phyloP scores from a whole-genome alignment of 306 rosid genomes.

The Sophora flavescens region DNA sequence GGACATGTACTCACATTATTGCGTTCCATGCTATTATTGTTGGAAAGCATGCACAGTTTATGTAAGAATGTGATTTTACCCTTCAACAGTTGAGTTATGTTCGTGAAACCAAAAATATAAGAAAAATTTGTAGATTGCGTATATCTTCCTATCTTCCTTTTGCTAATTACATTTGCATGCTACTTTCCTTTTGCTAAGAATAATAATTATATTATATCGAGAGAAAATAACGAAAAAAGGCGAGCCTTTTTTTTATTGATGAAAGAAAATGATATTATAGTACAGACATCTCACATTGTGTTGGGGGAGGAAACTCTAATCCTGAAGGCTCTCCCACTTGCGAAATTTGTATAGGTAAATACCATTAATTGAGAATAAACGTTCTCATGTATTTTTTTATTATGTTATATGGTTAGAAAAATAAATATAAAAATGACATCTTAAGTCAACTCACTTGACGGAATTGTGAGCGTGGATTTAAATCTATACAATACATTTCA shows the following conservation, averaged over 20 bases:
- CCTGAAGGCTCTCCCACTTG: too few species aligned
- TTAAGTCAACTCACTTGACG: too few species aligned
- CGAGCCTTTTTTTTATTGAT: not conserved
- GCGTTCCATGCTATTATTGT: slow-evolving; percentile 54
- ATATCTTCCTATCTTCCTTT: not conserved
- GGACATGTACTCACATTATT: slow-evolving; percentile 31
- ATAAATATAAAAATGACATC: too few species aligned
- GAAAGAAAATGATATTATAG: not conserved
- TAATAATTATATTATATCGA: not conserved
- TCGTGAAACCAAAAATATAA: slow-evolving; percentile 35
- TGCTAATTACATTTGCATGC: too few species aligned
- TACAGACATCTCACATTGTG: not conserved
- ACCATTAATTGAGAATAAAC: too few species aligned
- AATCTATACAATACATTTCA: too few species aligned
- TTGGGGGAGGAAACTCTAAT: not conserved
- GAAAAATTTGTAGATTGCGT: slow-evolving; percentile 27
- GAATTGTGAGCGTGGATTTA: too few species aligned
- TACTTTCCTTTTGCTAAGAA: not conserved
- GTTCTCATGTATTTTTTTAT: too few species aligned
- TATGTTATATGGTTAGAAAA: too few species aligned
- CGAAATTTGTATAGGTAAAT: too few species aligned
- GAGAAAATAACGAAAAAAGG: not conserved
- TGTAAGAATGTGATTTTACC: slow-evolving; percentile 26
- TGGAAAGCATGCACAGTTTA: slow-evolving; percentile 53
- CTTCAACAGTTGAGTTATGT: slow-evolving; percentile 36